These are phyloP conservation scores for Lachancea meyersii DNA, from an alignment of 805 yeast genomes.

Conservation along the genomic window DNA sequence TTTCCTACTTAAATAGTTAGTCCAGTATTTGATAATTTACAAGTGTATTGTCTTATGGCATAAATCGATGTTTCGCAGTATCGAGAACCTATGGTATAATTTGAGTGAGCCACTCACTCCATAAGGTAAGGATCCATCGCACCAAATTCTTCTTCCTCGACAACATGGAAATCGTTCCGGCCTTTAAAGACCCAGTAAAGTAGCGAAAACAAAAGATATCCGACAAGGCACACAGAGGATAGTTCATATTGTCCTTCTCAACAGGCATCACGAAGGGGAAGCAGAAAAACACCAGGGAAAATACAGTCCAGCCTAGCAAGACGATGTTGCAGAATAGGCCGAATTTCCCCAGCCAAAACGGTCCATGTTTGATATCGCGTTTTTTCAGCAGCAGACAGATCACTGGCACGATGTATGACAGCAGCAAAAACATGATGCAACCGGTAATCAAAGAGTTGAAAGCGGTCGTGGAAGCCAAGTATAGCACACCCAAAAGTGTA, in stretches of 20 bases:
- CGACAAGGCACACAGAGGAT: conserved; percentile 50
- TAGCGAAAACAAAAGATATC: conserved; percentile 39
- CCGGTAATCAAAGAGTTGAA: conserved; percentile 61
- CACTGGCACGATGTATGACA: conserved; percentile 56
- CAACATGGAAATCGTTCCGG: conserved; percentile 28
- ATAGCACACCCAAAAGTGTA: conserved; percentile 52
- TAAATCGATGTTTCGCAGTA: too few relatives aligned
- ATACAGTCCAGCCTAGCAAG: conserved; percentile 50
- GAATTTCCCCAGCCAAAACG: conserved; percentile 56
- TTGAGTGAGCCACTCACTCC: neutral
- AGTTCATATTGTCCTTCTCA: conserved; percentile 57
- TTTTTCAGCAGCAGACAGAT: conserved; percentile 41
- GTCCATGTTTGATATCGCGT: conserved; percentile 49
- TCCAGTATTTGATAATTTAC: neutral
- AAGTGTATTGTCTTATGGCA: neutral
- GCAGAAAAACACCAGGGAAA: conserved; percentile 54
- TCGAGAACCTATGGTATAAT: neutral
- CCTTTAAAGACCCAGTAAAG: conserved; percentile 48
- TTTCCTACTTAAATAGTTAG: too few relatives aligned
- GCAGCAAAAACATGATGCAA: conserved; percentile 52
- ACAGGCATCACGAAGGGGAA: conserved; percentile 64
- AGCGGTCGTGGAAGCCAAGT: conserved; percentile 61
- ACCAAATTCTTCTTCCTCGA: conserved; percentile 22
- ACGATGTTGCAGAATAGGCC: conserved; percentile 49
- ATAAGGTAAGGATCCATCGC: neutral